Evolutionary conservation across 1,284 basidiomycete genomes (phyloP).

Genomic region (Dichomitus squalens): DNA sequence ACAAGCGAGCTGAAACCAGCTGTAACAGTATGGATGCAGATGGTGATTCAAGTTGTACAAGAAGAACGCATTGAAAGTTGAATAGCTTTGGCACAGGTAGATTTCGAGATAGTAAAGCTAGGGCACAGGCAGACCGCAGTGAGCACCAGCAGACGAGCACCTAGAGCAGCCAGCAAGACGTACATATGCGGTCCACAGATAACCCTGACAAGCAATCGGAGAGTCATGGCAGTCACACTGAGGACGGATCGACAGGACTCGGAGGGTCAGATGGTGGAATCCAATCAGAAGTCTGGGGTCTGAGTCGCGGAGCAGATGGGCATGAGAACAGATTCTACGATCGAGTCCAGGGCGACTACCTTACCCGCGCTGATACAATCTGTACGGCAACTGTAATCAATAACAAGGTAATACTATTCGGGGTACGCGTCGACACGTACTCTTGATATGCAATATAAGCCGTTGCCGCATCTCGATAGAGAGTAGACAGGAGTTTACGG

Average conservation of each 20-base stretch:
- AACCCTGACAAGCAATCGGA: background rate
- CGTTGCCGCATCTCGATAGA: constrained; percentile 4
- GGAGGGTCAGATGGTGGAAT: background rate
- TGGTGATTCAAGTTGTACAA: too few species aligned
- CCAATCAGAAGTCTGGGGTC: background rate
- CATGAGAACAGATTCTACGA: background rate
- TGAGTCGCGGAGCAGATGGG: background rate
- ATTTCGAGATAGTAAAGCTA: too few species aligned
- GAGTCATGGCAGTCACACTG: background rate
- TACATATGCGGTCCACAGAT: background rate
- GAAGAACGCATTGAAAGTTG: too few species aligned
- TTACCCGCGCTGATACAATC: constrained; percentile 1
- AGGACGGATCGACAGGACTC: background rate
- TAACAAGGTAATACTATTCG: background rate
- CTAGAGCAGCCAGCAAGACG: background rate
- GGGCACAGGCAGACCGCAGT: background rate
- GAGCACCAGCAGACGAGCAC: background rate
- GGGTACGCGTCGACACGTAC: background rate
- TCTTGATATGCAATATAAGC: constrained; percentile 1
- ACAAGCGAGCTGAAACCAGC: too few species aligned
- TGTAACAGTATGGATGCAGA: too few species aligned
- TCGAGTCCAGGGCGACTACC: background rate
- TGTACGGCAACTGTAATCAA: background rate
- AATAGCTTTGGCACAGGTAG: too few species aligned
- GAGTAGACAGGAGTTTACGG: background rate